Evolutionary conservation across 768 basidiomycete species (phyloP).

Genomic region (Suillus hirtellus): DNA sequence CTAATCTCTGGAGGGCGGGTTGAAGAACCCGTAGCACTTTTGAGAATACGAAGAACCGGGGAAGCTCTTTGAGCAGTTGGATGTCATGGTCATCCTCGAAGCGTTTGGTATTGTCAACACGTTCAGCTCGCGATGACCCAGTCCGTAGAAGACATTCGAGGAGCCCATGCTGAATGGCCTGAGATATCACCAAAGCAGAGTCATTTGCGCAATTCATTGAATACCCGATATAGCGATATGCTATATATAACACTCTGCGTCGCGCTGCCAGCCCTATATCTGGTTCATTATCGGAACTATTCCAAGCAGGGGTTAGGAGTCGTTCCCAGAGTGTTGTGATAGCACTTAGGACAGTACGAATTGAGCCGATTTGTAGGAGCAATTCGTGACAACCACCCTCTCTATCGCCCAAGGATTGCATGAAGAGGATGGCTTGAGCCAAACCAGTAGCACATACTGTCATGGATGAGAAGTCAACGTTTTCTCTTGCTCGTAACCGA

Average conservation of each 20-base stretch:
- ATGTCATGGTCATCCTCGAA: conserved; percentile 10
- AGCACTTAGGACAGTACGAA: conserved; percentile 9
- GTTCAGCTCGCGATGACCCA: conserved; percentile 5
- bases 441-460: conserved; percentile 9
- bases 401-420: conserved; percentile 4
- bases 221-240: conserved; percentile 11
- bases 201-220: conserved; percentile 11
- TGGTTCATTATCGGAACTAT: conserved; percentile 8
- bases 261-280: conserved; percentile 8
- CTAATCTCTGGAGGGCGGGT: conserved; percentile 7
- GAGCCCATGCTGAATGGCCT: conserved; percentile 8
- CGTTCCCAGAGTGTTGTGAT: conserved; percentile 1
- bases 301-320: conserved; percentile 6
- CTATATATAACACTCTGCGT: conserved; percentile 10
- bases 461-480: conserved; percentile 7
- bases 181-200: conserved; percentile 1
- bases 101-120: conserved; percentile 5
- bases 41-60: conserved; percentile 3
- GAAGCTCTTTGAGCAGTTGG: conserved; percentile 9
- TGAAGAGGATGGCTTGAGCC: conserved; percentile 10
- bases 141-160: conserved; percentile 9
- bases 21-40: conserved; percentile 9
- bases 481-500: neutral
- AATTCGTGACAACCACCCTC: conserved; percentile 4
- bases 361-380: conserved; percentile 6